Evolutionary conservation across 768 basidiomycete genomes (phyloP).

Genomic region (Xanthoconium purpureum): DNA sequence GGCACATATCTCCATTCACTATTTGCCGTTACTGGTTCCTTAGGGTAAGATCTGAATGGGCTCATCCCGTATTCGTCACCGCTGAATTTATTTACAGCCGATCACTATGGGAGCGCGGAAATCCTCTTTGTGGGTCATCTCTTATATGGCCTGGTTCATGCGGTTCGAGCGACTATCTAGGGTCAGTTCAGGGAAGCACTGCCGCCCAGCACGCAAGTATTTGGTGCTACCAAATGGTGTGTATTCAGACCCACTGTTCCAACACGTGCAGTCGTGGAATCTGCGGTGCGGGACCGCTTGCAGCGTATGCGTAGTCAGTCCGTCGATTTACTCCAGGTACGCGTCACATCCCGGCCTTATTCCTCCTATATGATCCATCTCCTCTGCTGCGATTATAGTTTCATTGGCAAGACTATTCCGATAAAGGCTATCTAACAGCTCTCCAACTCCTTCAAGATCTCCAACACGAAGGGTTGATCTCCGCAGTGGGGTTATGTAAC

Average conservation of each 20-base stretch:
- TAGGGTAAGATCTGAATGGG: slow-evolving; percentile 25
- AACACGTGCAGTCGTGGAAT: slow-evolving; percentile 55
- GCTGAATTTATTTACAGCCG: slow-evolving; percentile 46
- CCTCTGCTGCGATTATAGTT: slow-evolving; percentile 43
- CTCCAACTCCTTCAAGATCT: slow-evolving; percentile 55
- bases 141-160: not conserved
- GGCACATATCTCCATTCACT: not conserved
- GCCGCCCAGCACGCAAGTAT: slow-evolving; percentile 38
- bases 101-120: slow-evolving; percentile 85
- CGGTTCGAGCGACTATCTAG: slow-evolving; percentile 36
- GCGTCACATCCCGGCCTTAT: slow-evolving; percentile 3
- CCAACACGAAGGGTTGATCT: slow-evolving; percentile 56
- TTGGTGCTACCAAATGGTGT: slow-evolving; percentile 88
- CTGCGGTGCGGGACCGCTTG: slow-evolving; percentile 66
- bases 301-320: slow-evolving; percentile 56
- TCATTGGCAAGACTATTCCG: slow-evolving; percentile 73
- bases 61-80: slow-evolving; percentile 1
- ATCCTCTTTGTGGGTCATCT: slow-evolving; percentile 63
- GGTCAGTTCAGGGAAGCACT: slow-evolving; percentile 62
- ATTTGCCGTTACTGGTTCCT: slow-evolving; percentile 4
- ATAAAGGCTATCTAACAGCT: slow-evolving; percentile 46
- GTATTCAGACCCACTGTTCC: slow-evolving; percentile 57
- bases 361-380: not conserved
- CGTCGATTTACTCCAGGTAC: slow-evolving; percentile 73
- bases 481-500: slow-evolving; percentile 73